Conservation (phyloP, 345 rosid species). For the Eutrema heterophyllum region DNA sequence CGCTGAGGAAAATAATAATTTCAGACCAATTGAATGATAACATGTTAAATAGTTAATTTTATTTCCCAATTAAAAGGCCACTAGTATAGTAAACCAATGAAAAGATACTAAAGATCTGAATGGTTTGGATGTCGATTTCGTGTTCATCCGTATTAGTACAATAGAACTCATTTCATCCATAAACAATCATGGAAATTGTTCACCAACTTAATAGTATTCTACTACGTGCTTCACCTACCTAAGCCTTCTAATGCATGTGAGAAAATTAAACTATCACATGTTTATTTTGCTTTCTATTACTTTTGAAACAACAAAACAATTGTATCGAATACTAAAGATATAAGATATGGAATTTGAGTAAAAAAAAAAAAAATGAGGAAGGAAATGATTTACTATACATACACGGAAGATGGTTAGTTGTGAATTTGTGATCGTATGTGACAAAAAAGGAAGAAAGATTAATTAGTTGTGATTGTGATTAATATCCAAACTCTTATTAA, state of each 20-base stretch:
- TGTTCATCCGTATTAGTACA: background rate
- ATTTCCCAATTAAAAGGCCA: background rate
- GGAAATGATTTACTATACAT: background rate
- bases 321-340: background rate
- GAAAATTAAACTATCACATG: background rate
- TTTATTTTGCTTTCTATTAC: background rate
- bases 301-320: background rate
- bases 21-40: background rate
- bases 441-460: too few relatives aligned
- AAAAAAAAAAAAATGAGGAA: too few relatives aligned
- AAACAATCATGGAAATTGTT: background rate
- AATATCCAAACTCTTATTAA: too few relatives aligned
- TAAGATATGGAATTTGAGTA: background rate
- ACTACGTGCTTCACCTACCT: slow-evolving; percentile 1
- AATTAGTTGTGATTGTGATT: too few relatives aligned
- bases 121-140: background rate
- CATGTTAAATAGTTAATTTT: background rate
- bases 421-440: background rate
- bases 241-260: background rate
- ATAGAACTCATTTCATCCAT: background rate
- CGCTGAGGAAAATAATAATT: background rate
- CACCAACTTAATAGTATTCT: background rate
- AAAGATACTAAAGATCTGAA: background rate
- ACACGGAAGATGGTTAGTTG: background rate
- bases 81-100: background rate